Base-by-base conservation (phyloP, 2,329 filamentous ascomycete species). In the Ceratocystis eucalypticola region DNA sequence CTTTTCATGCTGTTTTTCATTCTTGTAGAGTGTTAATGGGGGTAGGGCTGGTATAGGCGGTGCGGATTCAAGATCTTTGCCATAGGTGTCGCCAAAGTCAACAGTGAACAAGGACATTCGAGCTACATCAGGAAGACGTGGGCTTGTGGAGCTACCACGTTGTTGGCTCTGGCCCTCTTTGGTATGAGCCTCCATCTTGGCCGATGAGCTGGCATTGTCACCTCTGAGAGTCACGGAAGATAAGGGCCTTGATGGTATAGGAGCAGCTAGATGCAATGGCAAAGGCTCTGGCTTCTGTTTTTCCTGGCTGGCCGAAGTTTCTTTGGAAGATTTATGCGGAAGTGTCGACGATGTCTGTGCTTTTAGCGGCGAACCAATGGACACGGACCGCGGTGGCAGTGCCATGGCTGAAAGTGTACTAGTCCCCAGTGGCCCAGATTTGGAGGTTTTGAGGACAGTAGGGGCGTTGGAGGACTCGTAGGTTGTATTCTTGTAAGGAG, bases 41-140 rank as follows among this genome's bases (percentile, higher is more conserved):
- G 67, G 71, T 17, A 72, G 65, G 5, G 69, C 66, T 22, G 71
- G 71, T 48, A 74, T 57, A 1, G 72, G 71, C 3, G 73, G 72
- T 1, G 73, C 70, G 12, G 70, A 70, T 20, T 70, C 62, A 17
- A 71, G 64, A 10, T 74, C 71, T 12, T 69, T 69, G 5, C 71
- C 65, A 17, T 74, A 69, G 17, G 71, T 69, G 4, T 78, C 77
- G 68, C 86, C 85, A 55, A 86, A 76, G 67, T 85, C 82, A 53
- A 81, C 76, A 1, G 83, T 82, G 71, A 87, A 87, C 1, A 78
- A 77, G 53, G 84, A 87, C 75, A 86, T 76, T 30, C 84, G 81
- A 12, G 78, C 76, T 2, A 87, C 71, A 68, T 83, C 78, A 8
- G 84, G 84, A 20, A 87, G 76, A 69, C 82, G 79, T 0, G 83